Conservation (phyloP, 208 protist species). For the Acanthamoeba castellanii region DNA sequence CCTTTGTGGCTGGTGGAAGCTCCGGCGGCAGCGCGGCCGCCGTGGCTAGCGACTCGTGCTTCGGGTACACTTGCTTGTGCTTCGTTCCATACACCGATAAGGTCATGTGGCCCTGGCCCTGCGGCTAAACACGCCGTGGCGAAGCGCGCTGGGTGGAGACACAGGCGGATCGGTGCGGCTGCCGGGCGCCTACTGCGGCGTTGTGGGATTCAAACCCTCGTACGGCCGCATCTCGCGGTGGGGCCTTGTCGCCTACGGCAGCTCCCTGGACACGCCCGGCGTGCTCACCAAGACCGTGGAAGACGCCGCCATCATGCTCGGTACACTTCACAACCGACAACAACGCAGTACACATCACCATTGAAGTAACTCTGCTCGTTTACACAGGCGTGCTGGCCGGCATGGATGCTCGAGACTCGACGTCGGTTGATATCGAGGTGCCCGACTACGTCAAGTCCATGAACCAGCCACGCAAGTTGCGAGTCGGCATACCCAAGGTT, state of each 20-base stretch:
- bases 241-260: slow-evolving; percentile 84
- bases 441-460: slow-evolving; percentile 22
- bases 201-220: slow-evolving; percentile 86
- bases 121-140: background rate
- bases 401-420: slow-evolving; percentile 77
- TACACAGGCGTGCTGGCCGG: slow-evolving; percentile 65
- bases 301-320: slow-evolving; percentile 75
- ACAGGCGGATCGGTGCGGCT: slow-evolving; percentile 87
- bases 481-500: slow-evolving; percentile 81
- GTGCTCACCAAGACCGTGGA: slow-evolving; percentile 77
- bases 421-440: slow-evolving; percentile 64
- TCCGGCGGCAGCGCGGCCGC: slow-evolving; percentile 81
- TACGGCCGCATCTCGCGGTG: slow-evolving; percentile 84
- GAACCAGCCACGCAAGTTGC: slow-evolving; percentile 44
- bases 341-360: background rate
- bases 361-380: background rate
- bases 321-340: background rate
- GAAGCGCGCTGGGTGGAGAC: slow-evolving; percentile 82
- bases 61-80: slow-evolving; percentile 35
- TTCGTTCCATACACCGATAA: too few relatives aligned
- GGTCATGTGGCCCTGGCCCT: too few relatives aligned
- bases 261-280: slow-evolving; percentile 85
- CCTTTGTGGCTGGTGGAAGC: slow-evolving; percentile 79
- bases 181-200: slow-evolving; percentile 85
- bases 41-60: slow-evolving; percentile 65